These are phyloP conservation scores for Suillus fuscotomentosus DNA, from an alignment of 768 basidiomycete genomes.

Conservation along the genomic window DNA sequence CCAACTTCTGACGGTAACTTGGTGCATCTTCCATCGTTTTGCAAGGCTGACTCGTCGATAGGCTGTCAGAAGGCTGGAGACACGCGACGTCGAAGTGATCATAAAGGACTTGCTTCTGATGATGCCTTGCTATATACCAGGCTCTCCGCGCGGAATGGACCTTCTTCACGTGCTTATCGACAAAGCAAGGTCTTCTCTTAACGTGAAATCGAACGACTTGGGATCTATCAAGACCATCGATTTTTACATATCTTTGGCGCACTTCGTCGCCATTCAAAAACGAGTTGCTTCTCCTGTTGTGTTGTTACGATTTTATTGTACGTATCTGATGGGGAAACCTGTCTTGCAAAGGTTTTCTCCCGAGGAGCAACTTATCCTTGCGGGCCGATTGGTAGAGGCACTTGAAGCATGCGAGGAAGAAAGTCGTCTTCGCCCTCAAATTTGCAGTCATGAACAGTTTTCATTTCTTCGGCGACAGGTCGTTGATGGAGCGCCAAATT, in stretches of 20 bases:
- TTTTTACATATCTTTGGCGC: constrained; percentile 47
- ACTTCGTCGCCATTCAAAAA: constrained; percentile 41
- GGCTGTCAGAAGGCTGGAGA: constrained; percentile 48
- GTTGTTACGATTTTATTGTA: constrained; percentile 54
- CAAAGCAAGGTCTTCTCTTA: constrained; percentile 34
- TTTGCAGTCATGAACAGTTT: constrained; percentile 28
- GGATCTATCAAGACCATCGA: constrained; percentile 36
- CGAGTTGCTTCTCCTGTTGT: constrained; percentile 40
- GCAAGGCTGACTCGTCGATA: constrained; percentile 23
- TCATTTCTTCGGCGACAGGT: constrained; percentile 43
- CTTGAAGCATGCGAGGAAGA: constrained; percentile 39
- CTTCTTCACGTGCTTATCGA: constrained; percentile 41
- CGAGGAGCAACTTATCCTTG: constrained; percentile 44
- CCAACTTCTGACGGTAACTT: constrained; percentile 49
- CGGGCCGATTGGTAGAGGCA: constrained; percentile 44
- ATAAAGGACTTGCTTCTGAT: constrained; percentile 53
- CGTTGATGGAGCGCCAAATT: constrained; percentile 46
- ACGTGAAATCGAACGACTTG: constrained; percentile 27
- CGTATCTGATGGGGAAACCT: constrained; percentile 41
- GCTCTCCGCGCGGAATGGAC: constrained; percentile 35
- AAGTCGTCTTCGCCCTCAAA: constrained; percentile 23
- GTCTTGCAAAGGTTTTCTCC: constrained; percentile 44
- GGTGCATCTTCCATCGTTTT: background rate
- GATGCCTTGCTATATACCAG: constrained; percentile 42
- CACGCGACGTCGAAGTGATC: constrained; percentile 43